Conservation (phyloP, 2,329 filamentous ascomycete genomes). For the Calonectria pteridis region DNA sequence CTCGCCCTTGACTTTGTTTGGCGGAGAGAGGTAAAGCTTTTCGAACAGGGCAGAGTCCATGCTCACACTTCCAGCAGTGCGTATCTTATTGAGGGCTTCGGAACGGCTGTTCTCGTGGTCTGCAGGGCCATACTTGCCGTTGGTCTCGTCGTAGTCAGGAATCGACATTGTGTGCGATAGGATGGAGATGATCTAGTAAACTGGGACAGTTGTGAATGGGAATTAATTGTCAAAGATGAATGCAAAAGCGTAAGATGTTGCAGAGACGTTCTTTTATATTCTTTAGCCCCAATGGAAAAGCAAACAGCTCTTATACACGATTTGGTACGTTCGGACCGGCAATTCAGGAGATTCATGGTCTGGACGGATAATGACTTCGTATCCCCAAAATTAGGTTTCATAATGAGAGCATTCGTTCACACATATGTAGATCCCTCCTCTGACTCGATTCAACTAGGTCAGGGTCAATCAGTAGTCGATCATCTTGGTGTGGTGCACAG, state of each 20-base stretch:
- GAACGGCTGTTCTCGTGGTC: neutral
- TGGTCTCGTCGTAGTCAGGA: neutral
- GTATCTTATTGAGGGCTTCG: slow-evolving; percentile 23
- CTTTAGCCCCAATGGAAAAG: neutral
- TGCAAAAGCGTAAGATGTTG: neutral
- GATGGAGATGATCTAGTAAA: no score
- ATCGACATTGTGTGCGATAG: neutral
- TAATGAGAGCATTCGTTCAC: neutral
- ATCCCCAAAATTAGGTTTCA: neutral
- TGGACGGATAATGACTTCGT: neutral
- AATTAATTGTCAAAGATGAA: neutral
- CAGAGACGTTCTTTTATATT: neutral
- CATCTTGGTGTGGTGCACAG: neutral
- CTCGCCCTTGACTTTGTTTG: slow-evolving; percentile 62
- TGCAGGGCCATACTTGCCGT: neutral
- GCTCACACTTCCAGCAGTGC: slow-evolving; percentile 48
- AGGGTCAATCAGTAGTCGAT: neutral
- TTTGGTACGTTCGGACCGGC: neutral
- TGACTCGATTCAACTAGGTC: neutral
- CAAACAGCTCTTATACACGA: neutral
- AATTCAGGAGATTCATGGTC: neutral
- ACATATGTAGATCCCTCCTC: neutral
- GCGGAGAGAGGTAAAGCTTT: slow-evolving; percentile 69
- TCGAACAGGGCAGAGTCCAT: slow-evolving; percentile 71
- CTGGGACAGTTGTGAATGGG: no score